Evolutionary conservation across 352 stramenopile species (phyloP), one percentile per base, ranked within the genome.

Genomic region (Aphanomyces stellatus): DNA sequence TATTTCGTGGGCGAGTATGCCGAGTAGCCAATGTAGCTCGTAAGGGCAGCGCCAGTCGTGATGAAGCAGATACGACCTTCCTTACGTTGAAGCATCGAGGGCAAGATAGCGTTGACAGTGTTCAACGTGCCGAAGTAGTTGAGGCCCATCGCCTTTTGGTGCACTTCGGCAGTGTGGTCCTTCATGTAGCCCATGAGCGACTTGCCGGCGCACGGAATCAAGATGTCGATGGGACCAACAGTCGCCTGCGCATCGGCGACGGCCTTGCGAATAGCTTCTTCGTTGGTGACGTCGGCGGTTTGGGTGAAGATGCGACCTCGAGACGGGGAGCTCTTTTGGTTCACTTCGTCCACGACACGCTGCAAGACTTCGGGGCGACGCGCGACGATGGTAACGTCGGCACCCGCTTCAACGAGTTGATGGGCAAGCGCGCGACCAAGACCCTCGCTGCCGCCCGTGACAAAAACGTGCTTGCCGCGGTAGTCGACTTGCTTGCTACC

Each of bases 81-180:
- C 62, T 74, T 69, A 35, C 77, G 74, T 37, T 77, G 53, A 37
- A 92, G 73, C 85, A 95, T 93, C 10, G 76, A 76, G 19, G 85
- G 85, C 48, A 95, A 70, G n/a, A 81, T 83, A 15, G 85, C 85
- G 67, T 93, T 91, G 62, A 93, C 80, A 17, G 80, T 69, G 71
- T 93, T 74, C 30, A 95, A 71, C 48, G 82, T 81, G 33, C 85
- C 85, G 65, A 95, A 91, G 77, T 93, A 95, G 73, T 95, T 92
- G 53, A 93, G 74, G 59, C 93, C 82, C 81, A 93, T 93, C 51
- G 87, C 86, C 72, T 82, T 80, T 72, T 75, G 82, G 76, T 82
- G 86, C 17, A 90, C 72, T 46, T 69, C 76, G 49, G 91, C 72
- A 35, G 90, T 81, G 51, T 88, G 78, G 15, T 92, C 79, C 43